These are phyloP conservation scores for Arthroderma sp. DNA, from an alignment of 2,329 filamentous ascomycete species.

Conservation along the genomic window DNA sequence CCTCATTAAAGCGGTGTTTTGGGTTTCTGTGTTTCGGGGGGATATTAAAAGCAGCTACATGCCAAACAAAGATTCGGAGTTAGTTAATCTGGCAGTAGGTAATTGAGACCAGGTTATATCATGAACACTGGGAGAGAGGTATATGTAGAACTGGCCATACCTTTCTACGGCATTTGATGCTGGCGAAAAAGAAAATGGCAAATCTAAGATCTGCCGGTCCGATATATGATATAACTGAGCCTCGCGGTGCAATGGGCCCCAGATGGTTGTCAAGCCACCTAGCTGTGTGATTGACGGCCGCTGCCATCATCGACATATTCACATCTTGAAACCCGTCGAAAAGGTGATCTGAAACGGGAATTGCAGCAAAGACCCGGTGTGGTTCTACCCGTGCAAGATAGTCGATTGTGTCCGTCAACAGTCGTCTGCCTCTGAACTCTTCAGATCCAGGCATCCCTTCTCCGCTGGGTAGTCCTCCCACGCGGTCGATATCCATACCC, in stretches of 20 bases:
- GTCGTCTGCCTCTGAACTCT: not conserved
- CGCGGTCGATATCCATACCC: no score
- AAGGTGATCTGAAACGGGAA: not conserved
- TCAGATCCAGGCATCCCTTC: not conserved
- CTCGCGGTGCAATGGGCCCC: not conserved
- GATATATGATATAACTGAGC: not conserved
- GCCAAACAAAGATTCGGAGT: not conserved
- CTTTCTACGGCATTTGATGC: conserved; percentile 1
- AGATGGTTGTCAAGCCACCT: not conserved
- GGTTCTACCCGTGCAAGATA: not conserved
- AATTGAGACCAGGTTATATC: not conserved
- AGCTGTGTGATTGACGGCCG: not conserved
- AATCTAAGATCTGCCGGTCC: not conserved
- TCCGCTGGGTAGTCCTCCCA: no score
- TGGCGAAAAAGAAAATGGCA: not conserved
- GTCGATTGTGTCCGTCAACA: not conserved
- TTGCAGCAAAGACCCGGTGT: not conserved
- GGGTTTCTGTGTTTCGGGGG: not conserved
- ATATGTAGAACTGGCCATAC: not conserved
- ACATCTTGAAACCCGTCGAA: not conserved
- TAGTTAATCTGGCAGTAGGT: not conserved
- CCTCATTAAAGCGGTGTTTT: not conserved
- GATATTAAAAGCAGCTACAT: not conserved
- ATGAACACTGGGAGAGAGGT: no score
- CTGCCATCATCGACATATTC: not conserved